Percentiles rank a stretch among this genome's conserved stretches.
Evolutionary conservation across 495 filamentous ascomycete species (phyloP).

Genomic region (Aspergillus sclerotioniger): DNA sequence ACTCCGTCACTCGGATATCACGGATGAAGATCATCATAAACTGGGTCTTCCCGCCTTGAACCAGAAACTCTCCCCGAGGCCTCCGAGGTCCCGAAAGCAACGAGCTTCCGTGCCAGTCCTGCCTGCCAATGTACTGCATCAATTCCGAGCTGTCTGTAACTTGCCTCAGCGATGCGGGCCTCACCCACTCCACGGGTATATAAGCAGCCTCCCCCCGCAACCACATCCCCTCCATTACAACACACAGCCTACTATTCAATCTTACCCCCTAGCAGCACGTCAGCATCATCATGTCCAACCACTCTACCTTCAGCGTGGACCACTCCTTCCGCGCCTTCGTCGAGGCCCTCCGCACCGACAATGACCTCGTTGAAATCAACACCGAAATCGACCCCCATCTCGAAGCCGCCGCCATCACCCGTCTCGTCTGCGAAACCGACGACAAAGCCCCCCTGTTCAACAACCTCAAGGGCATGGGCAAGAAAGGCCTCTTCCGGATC

Average conservation of each 20-base stretch:
- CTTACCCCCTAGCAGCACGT: too few species aligned
- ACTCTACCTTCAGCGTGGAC: background rate
- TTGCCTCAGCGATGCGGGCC: too few species aligned
- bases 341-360: constrained; percentile 30
- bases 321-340: constrained; percentile 32
- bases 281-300: background rate
- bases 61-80: too few species aligned
- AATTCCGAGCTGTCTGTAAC: too few species aligned
- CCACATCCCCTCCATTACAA: too few species aligned
- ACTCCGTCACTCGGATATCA: too few species aligned
- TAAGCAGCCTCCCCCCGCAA: background rate
- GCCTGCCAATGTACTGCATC: too few species aligned
- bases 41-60: too few species aligned
- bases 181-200: background rate
- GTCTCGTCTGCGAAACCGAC: constrained; percentile 34
- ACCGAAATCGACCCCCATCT: constrained; percentile 31
- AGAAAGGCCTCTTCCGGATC: constrained; percentile 36
- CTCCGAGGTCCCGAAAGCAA: too few species aligned
- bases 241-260: background rate
- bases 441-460: constrained; percentile 41
- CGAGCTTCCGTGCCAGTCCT: too few species aligned
- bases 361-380: constrained; percentile 35
- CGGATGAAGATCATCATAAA: too few species aligned
- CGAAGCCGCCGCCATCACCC: constrained; percentile 35
- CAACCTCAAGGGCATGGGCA: constrained; percentile 29